phyloP scores from a whole-genome alignment of 352 stramenopile species.

The Pilasporangium apinafurcum region DNA sequence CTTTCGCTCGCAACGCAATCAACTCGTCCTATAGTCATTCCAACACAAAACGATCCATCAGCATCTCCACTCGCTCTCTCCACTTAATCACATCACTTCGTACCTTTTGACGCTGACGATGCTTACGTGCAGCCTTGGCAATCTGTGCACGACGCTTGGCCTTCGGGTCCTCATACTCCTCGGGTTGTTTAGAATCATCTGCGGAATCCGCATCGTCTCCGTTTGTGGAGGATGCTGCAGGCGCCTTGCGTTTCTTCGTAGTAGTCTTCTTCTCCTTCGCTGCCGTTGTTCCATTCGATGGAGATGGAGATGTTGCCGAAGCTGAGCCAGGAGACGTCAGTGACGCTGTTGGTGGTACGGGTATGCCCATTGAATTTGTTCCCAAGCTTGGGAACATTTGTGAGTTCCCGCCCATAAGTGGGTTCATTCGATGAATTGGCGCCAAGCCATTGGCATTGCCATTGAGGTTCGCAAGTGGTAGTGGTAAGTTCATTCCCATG shows the following conservation, averaged over 20 bases:
- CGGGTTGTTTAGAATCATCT: constrained; percentile 49
- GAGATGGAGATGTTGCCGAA: constrained; percentile 7
- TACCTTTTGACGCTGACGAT: constrained; percentile 86
- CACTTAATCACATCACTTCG: too few species aligned
- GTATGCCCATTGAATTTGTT: too few species aligned
- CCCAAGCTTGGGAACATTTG: constrained; percentile 63
- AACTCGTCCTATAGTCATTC: constrained; percentile 72
- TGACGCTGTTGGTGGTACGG: constrained; percentile 6
- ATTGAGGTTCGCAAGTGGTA: constrained; percentile 43
- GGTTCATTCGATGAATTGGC: constrained; percentile 70
- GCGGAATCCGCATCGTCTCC: constrained; percentile 38
- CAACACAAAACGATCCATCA: too few species aligned
- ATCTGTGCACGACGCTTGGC: constrained; percentile 84
- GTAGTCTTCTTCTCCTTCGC: constrained; percentile 49
- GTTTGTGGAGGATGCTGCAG: constrained; percentile 26
- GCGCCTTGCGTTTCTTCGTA: constrained; percentile 75
- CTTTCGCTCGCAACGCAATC: constrained; percentile 77
- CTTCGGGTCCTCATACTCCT: constrained; percentile 83
- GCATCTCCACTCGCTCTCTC: too few species aligned
- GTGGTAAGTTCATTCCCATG: constrained; percentile 58
- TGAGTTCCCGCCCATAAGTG: constrained; percentile 53
- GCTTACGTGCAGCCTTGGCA: constrained; percentile 82
- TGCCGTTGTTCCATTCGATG: constrained; percentile 8
- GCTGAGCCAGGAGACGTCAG: constrained; percentile 8
- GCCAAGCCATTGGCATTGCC: constrained; percentile 34